Evolutionary conservation across 78 protist genomes (phyloP).

Genomic region (Dictyostelium citrinum): DNA sequence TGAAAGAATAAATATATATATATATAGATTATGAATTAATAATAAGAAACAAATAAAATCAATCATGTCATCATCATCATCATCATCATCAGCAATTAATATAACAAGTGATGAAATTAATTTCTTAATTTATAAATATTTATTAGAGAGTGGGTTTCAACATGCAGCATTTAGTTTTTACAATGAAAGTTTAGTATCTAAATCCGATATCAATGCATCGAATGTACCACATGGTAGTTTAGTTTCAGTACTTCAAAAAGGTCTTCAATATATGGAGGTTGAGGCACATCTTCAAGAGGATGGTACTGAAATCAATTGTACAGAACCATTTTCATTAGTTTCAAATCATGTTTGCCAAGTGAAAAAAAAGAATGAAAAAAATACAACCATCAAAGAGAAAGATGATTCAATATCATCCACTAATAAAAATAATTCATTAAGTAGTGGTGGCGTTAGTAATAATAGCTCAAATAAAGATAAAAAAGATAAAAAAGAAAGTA

Average conservation of each 20-base stretch:
- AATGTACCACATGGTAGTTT: conserved; percentile 93
- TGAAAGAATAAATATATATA: background rate
- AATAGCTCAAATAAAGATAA: background rate
- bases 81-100: conserved; percentile 17
- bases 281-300: conserved; percentile 90
- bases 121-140: conserved; percentile 91
- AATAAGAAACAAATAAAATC: background rate
- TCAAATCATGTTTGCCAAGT: conserved; percentile 66
- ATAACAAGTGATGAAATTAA: conserved; percentile 93
- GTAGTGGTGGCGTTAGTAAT: background rate
- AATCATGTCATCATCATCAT: background rate
- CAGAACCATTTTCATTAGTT: conserved; percentile 77
- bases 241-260: conserved; percentile 93
- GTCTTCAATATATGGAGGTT: conserved; percentile 94
- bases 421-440: background rate
- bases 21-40: background rate
- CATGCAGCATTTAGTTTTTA: conserved; percentile 96
- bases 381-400: conserved; percentile 4
- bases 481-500: background rate
- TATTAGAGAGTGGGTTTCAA: conserved; percentile 94
- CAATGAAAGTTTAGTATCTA: conserved; percentile 80
- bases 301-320: conserved; percentile 84
- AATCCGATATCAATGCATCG: conserved; percentile 71
- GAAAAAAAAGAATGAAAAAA: conserved; percentile 17
- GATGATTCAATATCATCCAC: background rate